These are phyloP conservation scores for Ceratobasidium papillatum DNA, from an alignment of 1,284 basidiomycete genomes.

Conservation along the genomic window DNA sequence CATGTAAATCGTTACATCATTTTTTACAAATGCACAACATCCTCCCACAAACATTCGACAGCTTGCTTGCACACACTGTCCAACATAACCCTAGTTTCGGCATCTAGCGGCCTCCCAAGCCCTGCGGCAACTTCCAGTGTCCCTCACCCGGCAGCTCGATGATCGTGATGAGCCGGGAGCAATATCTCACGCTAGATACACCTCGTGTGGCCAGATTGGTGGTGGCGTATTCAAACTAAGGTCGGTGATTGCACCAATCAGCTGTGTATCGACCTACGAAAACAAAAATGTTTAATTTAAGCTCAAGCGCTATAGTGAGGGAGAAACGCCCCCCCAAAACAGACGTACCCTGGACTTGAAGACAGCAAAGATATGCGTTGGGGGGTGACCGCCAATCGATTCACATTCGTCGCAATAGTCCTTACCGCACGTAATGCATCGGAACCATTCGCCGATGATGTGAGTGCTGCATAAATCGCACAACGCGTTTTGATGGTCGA, in stretches of 20 bases:
- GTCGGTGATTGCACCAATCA: conserved; percentile 44
- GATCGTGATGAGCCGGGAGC: neutral
- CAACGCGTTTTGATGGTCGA: conserved; percentile 71
- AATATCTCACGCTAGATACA: conserved; percentile 22
- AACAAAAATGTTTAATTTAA: conserved; percentile 4
- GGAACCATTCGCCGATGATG: conserved; percentile 85
- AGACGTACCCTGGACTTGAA: conserved; percentile 78
- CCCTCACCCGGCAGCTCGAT: conserved; percentile 1
- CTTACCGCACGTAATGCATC: conserved; percentile 84
- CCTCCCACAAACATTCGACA: conserved; percentile 5
- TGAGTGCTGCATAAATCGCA: conserved; percentile 79
- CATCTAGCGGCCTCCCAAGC: neutral
- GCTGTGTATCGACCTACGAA: conserved; percentile 65
- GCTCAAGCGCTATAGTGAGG: neutral
- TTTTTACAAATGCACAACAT: neutral
- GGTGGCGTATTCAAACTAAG: conserved; percentile 38
- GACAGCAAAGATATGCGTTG: conserved; percentile 82
- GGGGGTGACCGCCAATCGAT: conserved; percentile 78
- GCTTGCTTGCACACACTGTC: neutral
- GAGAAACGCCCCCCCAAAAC: neutral
- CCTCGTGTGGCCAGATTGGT: conserved; percentile 40
- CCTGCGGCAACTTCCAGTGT: conserved; percentile 3
- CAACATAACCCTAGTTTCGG: neutral
- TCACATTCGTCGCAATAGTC: conserved; percentile 86
- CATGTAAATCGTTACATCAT: neutral